phyloP scores from a whole-genome alignment of 2,329 filamentous ascomycete genomes.

The Botrytis porri region DNA sequence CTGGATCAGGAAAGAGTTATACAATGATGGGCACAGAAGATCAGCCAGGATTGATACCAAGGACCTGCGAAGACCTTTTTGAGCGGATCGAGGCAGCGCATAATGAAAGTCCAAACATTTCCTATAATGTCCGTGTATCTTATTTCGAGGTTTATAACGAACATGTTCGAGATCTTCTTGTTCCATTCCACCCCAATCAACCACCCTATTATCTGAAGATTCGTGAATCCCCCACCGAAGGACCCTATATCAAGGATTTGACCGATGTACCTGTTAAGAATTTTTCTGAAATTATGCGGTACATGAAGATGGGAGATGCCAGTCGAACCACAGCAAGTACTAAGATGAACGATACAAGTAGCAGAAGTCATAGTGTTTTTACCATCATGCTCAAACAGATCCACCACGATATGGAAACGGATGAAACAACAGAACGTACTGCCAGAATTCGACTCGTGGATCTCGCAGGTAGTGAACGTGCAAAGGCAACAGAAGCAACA shows the following conservation, averaged over 20 bases:
- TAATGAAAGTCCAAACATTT: conserved; percentile 83
- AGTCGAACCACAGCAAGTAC: conserved; percentile 89
- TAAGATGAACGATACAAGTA: conserved; percentile 99
- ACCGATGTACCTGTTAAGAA: conserved; percentile 89
- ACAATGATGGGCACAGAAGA: conserved; percentile 93
- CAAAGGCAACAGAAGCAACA: conserved; percentile 92
- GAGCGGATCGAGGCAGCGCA: conserved; percentile 75
- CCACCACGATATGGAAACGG: conserved; percentile 93
- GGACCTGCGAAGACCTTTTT: conserved; percentile 94
- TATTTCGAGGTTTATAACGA: conserved; percentile 99
- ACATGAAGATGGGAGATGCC: conserved; percentile 85
- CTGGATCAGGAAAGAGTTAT: conserved; percentile 95
- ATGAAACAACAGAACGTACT: conserved; percentile 93
- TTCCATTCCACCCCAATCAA: conserved; percentile 66
- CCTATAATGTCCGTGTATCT: conserved; percentile 94
- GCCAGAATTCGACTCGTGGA: conserved; percentile 94
- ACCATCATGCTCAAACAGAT: conserved; percentile 98
- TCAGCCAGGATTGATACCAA: conserved; percentile 85
- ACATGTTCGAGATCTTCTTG: conserved; percentile 90
- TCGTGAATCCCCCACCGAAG: conserved; percentile 89
- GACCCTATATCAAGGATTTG: conserved; percentile 94
- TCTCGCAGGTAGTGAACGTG: conserved; percentile 89
- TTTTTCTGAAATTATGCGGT: conserved; percentile 80
- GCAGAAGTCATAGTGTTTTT: conserved; percentile 94
- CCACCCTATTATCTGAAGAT: conserved; percentile 94